Evolutionary conservation across 129 eudicot species (phyloP), one percentile per base, ranked within the genome.

Genomic region (Flaveria robusta): DNA sequence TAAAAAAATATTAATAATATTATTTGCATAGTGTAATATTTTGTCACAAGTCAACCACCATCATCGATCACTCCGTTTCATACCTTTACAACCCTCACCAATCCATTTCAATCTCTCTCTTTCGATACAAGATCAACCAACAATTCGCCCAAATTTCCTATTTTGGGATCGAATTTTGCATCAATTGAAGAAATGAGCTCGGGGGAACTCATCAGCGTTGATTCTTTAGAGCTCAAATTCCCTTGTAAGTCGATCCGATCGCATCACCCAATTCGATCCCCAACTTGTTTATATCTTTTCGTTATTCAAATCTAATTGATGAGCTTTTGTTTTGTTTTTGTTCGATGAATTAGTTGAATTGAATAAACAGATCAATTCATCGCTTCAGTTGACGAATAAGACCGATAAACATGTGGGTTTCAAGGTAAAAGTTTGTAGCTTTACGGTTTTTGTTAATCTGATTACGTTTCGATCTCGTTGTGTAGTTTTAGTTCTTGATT

Each of bases 361-460:
- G 42, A 87, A 86, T 83, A 94, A 86, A 77, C 98, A 94, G 93
- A 91, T 94, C 86, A 86, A 96, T 75, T 94, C 91, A 10, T 83
- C 97, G 56, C 85, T 94, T 66, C 93, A 84, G 59, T 81, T 94
- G 46, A 58, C 89, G 3, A 94, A 94, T 77, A 91, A 91, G 71
- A 88, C 97, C 54, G 93, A 89, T 37, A 77, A 83, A 62, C 80
- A 91, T 84, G 96, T 94, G 54, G 98, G 96, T 39, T 94, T 94
- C 87, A 94, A 94, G 98, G 97, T 87, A 74, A 5, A 15, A 11
- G 5, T n/a, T 34, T 68, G 47, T 59, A 63, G 0, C 34, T 62
- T 60, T 16, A 45, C 2, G 42, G 31, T 0, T 14, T 5, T 24
- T 5, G 23, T 12, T 52, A 4, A 14, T 68, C 12, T 46, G 58